Evolutionary conservation across 768 basidiomycete genomes (phyloP), one percentile per base, ranked within the genome.

Genomic region (Boletus fagicola): DNA sequence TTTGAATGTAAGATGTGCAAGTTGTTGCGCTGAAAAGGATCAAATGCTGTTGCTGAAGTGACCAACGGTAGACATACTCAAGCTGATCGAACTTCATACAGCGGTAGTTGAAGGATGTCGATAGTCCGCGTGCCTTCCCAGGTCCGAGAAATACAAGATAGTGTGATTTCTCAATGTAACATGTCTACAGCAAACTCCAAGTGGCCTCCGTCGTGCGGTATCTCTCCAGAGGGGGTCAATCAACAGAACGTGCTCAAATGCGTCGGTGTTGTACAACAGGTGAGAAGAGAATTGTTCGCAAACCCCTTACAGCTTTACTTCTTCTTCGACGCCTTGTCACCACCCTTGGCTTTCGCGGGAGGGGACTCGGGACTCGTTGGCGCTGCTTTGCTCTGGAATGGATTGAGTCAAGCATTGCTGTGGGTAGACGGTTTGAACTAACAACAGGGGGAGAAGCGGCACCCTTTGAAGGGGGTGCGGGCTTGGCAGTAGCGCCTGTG

Each of bases 271-370:
- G 46, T 67, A 60, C 43, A 53, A 47, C 2, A 38, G 6, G 16
- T 16, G 46, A 38, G n/a, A 42, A 12, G n/a, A 36, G 20, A 28
- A 28, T 35, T n/a, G 50, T 28, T 38, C 35, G 28, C 5, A 16
- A 30, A 42, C 33, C 33, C 33, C 13, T 9, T n/a, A 4, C 10
- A 54, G 22, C 43, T 58, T 62, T 61, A 71, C 61, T 71, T 71
- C 65, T 72, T 72, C 70, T 73, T 72, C 11, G 59, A 40, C 2
- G 30, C 61, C 60, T 72, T 72, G 33, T 46, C 62, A 15, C 63
- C 58, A n/a, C 59, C 47, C 51, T 72, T 70, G 47, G 49, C 28
- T 31, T 73, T 72, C 22, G 63, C 61, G 31, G 66, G 68, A 51
- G 65, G 62, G 18, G 72, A 66, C 58, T 73, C 72, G 3, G 64